Base-by-base conservation (phyloP, 306 rosid species). In the Lupinus albus region DNA sequence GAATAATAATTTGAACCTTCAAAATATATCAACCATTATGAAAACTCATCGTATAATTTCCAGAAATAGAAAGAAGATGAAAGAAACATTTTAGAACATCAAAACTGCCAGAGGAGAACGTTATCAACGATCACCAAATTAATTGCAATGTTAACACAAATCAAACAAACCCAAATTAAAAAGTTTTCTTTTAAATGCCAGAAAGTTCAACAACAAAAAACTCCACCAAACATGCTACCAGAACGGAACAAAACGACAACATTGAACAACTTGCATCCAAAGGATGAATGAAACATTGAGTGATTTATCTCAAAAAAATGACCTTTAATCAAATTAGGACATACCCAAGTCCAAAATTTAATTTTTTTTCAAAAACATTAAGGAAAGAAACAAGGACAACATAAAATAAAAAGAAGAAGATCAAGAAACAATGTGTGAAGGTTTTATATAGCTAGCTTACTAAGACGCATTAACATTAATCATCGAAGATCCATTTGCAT, bases 281-380 rank as follows among this genome's bases (percentile, higher is more conserved):
- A 10, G 70, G 3, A 25, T 39, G 55, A 25, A 25, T 39, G 55
- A 62, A 63, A 64, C 45, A 17, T 15, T 36, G 38, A 5, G 49
- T 20, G 48, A 18, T 25, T 15, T 11, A 66, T 79, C 21, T 39
- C 10, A 42, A 67, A 64, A 61, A 48, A 15, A 28, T 1, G n/a
- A 39, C 45, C 57, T 67, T 33, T 32, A 64, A 76, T 48, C 59
- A 66, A 57, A 62, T 64, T 50, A 71, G 3, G 58, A 65, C 2
- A 50, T 17, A 69, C 44, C 64, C 84, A 71, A 20, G 44, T 53
- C 42, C 67, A 39, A 12, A 72, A 33, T 21, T 38, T 17, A 3
- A 11, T 10, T 39, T 58, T 58, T 5, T 33, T 30, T 2, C 2
- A 25, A 25, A 25, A 25, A 2, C 30, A 25, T 25, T 25, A 2